These are phyloP conservation scores for Eimeria sp. DNA, from an alignment of 169 alveolate genomes.

Conservation along the genomic window DNA sequence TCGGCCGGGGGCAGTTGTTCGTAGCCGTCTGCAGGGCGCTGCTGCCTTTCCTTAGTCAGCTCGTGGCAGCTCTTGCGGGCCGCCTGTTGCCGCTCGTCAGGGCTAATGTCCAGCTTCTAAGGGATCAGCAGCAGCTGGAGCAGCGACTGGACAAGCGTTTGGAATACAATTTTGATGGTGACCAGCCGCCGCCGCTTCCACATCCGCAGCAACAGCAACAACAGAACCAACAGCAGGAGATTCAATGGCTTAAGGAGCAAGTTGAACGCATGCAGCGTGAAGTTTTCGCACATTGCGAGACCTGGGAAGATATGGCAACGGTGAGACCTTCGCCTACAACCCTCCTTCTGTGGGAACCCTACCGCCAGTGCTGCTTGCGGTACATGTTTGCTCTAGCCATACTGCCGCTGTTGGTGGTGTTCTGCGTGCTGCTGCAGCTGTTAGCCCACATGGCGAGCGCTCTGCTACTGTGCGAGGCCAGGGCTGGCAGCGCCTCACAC, in stretches of 20 bases:
- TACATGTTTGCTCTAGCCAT: not conserved
- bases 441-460: slow-evolving; percentile 27
- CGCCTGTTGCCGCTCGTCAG: slow-evolving; percentile 48
- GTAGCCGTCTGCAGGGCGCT: slow-evolving; percentile 36
- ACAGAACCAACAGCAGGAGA: slow-evolving; percentile 39
- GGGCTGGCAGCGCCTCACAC: slow-evolving; percentile 10
- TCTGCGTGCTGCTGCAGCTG: slow-evolving; percentile 29
- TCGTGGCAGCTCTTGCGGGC: slow-evolving; percentile 20
- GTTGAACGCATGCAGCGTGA: slow-evolving; percentile 68
- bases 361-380: not conserved
- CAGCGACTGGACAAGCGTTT: slow-evolving; percentile 35
- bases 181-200: too few species aligned
- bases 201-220: slow-evolving; percentile 4
- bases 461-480: slow-evolving; percentile 51
- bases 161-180: not conserved
- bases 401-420: slow-evolving; percentile 10
- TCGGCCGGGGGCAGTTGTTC: slow-evolving; percentile 34
- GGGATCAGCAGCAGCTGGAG: slow-evolving; percentile 57
- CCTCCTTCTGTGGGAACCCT: not conserved
- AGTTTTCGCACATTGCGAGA: not conserved
- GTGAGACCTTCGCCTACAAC: slow-evolving; percentile 17
- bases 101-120: slow-evolving; percentile 6
- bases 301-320: slow-evolving; percentile 48
- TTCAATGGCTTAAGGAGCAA: slow-evolving; percentile 34
- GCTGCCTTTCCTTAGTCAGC: slow-evolving; percentile 35